phyloP scores from a whole-genome alignment of 257 asterid species.

The Jaltomata sinuosa region DNA sequence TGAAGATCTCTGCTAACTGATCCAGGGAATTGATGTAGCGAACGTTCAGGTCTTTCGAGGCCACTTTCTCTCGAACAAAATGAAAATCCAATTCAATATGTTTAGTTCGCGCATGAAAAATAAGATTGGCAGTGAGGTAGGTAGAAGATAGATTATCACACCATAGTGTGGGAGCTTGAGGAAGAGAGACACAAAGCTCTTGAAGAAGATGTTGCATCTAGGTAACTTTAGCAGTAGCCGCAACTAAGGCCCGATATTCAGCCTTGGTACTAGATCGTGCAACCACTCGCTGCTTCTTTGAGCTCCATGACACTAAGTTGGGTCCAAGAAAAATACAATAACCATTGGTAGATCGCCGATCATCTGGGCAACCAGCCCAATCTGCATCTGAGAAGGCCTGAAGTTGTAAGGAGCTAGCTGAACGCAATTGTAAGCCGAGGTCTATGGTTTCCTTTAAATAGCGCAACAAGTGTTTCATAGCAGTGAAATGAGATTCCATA shows the following conservation, averaged over 20 bases:
- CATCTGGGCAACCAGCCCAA: background rate
- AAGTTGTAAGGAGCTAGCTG: background rate
- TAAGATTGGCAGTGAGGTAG: background rate
- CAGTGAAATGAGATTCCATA: background rate
- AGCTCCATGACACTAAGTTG: background rate
- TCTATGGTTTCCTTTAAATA: background rate
- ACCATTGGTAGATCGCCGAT: background rate
- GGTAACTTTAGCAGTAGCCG: background rate
- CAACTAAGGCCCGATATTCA: background rate
- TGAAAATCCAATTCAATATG: background rate
- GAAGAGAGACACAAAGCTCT: background rate
- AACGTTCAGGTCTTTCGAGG: background rate
- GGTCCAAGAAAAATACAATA: background rate
- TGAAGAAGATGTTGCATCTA: background rate
- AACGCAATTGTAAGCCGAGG: background rate
- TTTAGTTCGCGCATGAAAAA: background rate
- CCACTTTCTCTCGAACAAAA: background rate
- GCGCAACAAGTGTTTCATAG: background rate
- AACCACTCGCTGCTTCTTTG: background rate
- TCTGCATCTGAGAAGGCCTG: background rate
- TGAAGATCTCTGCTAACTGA: background rate
- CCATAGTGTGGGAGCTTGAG: background rate
- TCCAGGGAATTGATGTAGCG: background rate
- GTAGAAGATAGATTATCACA: background rate
- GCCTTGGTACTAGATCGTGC: background rate